A percentile compares a stretch with the other conserved stretches of the same genome.
Evolutionary conservation across 306 rosid genomes (phyloP).

Genomic region (Styphnolobium japonicum): DNA sequence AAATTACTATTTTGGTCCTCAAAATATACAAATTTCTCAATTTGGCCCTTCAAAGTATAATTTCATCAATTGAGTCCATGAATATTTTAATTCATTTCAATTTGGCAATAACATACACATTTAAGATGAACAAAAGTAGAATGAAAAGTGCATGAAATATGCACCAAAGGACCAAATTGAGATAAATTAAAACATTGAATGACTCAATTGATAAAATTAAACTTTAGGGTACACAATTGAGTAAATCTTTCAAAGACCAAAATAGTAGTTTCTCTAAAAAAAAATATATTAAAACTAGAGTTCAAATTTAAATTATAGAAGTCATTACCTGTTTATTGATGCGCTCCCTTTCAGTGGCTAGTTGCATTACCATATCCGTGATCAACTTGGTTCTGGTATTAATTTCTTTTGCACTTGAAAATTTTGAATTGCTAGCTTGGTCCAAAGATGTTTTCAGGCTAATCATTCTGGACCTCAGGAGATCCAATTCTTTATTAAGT

Average conservation of each 20-base stretch:
- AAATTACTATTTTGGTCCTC: slow-evolving; percentile 7
- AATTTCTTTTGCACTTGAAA: slow-evolving; percentile 59
- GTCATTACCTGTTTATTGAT: slow-evolving; percentile 66
- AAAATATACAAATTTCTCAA: not conserved
- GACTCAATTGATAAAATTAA: not conserved
- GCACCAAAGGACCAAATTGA: not conserved
- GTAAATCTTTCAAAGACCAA: slow-evolving; percentile 2
- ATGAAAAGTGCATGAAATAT: not conserved
- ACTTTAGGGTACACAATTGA: not conserved
- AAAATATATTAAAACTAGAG: not conserved
- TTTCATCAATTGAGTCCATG: not conserved
- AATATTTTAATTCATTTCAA: not conserved
- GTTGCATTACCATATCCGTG: slow-evolving; percentile 72
- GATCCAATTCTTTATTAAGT: slow-evolving; percentile 59
- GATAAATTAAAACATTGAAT: not conserved
- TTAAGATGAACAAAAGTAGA: not conserved
- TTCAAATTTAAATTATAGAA: not conserved
- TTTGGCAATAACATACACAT: not conserved
- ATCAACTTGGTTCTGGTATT: slow-evolving; percentile 51
- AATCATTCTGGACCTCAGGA: slow-evolving; percentile 48
- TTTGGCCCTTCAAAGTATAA: not conserved
- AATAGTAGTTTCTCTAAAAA: not conserved
- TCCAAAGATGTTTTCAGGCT: slow-evolving; percentile 65
- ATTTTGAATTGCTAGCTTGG: slow-evolving; percentile 46
- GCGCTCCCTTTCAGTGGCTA: slow-evolving; percentile 73